phyloP scores from a whole-genome alignment of 371 early-diverging fungal species.

The Lichtheimia ornata region DNA sequence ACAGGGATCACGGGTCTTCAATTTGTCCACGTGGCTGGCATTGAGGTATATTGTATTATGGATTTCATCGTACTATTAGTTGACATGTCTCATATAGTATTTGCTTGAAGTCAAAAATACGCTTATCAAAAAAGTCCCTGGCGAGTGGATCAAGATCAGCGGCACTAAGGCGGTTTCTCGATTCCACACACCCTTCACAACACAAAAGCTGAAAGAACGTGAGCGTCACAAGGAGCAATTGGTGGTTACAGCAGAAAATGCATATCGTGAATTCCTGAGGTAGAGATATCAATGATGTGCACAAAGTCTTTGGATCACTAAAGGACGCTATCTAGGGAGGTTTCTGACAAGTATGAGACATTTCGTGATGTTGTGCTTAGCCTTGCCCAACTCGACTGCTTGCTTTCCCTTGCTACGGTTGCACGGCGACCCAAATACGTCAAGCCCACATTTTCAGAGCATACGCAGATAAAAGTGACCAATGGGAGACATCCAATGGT shows the following conservation, averaged over 20 bases:
- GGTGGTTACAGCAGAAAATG: slow-evolving; percentile 53
- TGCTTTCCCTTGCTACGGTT: slow-evolving; percentile 70
- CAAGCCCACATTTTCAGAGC: slow-evolving; percentile 62
- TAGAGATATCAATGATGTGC: slow-evolving; percentile 10
- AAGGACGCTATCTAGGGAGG: slow-evolving; percentile 32
- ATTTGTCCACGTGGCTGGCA: slow-evolving; percentile 59
- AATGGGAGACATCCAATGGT: slow-evolving; percentile 70
- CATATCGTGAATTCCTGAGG: slow-evolving; percentile 57
- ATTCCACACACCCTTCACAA: slow-evolving; percentile 77
- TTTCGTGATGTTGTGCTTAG: slow-evolving; percentile 64
- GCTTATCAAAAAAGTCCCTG: slow-evolving; percentile 58
- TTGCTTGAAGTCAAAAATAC: slow-evolving; percentile 68
- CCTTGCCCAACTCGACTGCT: slow-evolving; percentile 75
- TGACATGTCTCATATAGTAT: slow-evolving; percentile 30
- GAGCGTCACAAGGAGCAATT: slow-evolving; percentile 77
- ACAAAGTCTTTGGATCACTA: no score
- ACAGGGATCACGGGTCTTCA: slow-evolving; percentile 41
- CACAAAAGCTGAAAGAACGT: slow-evolving; percentile 65
- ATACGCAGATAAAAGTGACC: slow-evolving; percentile 41
- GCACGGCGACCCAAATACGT: slow-evolving; percentile 70
- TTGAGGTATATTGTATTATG: slow-evolving; percentile 46
- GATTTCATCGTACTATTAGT: neutral
- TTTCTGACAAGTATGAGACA: slow-evolving; percentile 62
- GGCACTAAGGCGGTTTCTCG: slow-evolving; percentile 80
- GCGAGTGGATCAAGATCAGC: slow-evolving; percentile 77